Evolutionary conservation across 2,329 filamentous ascomycete species (phyloP).

Genomic region (Zalaria sp.): DNA sequence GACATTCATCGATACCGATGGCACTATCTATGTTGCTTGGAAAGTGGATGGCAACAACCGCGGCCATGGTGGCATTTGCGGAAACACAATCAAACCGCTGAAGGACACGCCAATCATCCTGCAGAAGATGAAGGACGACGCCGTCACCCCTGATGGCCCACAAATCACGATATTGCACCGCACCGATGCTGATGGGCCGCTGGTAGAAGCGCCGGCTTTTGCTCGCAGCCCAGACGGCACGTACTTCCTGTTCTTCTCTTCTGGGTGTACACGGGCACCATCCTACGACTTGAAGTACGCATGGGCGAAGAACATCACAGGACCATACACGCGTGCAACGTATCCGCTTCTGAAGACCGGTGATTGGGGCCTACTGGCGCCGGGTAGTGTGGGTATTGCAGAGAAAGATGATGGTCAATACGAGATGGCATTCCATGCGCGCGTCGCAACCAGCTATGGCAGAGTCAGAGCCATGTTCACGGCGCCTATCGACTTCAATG

Average conservation of each 20-base stretch:
- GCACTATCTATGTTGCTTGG: conserved; percentile 16
- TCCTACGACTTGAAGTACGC: conserved; percentile 21
- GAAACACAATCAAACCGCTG: conserved; percentile 14
- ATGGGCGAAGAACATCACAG: conserved; percentile 11
- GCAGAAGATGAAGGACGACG: conserved; percentile 16
- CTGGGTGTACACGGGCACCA: conserved; percentile 16
- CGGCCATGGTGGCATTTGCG: conserved; percentile 16
- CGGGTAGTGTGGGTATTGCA: conserved; percentile 15
- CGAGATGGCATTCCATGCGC: conserved; percentile 19
- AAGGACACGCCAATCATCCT: conserved; percentile 18
- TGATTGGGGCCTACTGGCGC: conserved; percentile 16
- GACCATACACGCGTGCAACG: conserved; percentile 16
- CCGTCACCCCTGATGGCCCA: conserved; percentile 11
- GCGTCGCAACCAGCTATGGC: conserved; percentile 12
- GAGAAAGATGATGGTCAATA: conserved; percentile 10
- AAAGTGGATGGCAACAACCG: conserved; percentile 23
- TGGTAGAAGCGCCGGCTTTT: conserved; percentile 20
- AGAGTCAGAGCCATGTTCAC: conserved; percentile 19
- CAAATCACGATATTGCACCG: conserved; percentile 15
- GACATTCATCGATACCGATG: conserved; percentile 14
- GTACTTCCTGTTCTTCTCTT: conserved; percentile 23
- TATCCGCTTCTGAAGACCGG: conserved; percentile 14
- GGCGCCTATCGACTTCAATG: conserved; percentile 13
- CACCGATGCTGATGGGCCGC: conserved; percentile 15
- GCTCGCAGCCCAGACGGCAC: conserved; percentile 12